A percentile compares a stretch with the other conserved stretches of the same genome.
These are phyloP conservation scores for Aspergillus fumigatiaffinis DNA, from an alignment of 2,329 filamentous ascomycete genomes.

Conservation along the genomic window DNA sequence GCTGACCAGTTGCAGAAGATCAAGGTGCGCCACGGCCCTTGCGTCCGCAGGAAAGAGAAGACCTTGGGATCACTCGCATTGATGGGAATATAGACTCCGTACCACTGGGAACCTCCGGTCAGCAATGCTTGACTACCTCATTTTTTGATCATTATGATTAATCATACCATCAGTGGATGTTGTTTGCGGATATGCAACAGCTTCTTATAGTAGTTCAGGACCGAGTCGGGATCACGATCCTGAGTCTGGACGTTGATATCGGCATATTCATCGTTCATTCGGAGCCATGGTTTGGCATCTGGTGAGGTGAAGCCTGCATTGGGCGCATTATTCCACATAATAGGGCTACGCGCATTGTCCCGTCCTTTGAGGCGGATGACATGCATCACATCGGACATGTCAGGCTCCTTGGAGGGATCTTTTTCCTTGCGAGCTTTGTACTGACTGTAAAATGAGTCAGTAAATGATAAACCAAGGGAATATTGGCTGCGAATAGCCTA, in stretches of 20 bases:
- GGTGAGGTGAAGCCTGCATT: slow-evolving; percentile 58
- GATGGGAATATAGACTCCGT: slow-evolving; percentile 15
- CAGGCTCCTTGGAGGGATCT: slow-evolving; percentile 10
- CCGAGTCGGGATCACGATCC: slow-evolving; percentile 32
- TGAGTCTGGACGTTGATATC: slow-evolving; percentile 54
- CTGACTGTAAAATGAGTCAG: slow-evolving; percentile 1
- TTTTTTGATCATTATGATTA: not conserved
- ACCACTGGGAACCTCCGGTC: slow-evolving; percentile 7
- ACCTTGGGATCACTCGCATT: slow-evolving; percentile 11
- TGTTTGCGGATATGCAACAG: slow-evolving; percentile 54
- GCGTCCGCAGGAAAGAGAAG: slow-evolving; percentile 13
- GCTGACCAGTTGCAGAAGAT: slow-evolving; percentile 12
- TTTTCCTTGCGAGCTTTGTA: slow-evolving; percentile 9
- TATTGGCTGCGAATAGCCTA: slow-evolving; percentile 47
- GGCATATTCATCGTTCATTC: slow-evolving; percentile 56
- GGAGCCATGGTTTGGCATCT: slow-evolving; percentile 57
- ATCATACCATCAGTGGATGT: slow-evolving; percentile 25
- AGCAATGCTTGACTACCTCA: not conserved
- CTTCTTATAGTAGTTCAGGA: slow-evolving; percentile 56
- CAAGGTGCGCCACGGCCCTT: slow-evolving; percentile 12
- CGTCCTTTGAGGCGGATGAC: slow-evolving; percentile 29
- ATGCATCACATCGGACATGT: slow-evolving; percentile 14
- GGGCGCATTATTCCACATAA: slow-evolving; percentile 57
- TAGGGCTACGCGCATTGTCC: slow-evolving; percentile 63
- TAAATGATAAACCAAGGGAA: slow-evolving; percentile 27